phyloP scores from a whole-genome alignment of 2,329 filamentous ascomycete species.

The Sphaerulina musiva region DNA sequence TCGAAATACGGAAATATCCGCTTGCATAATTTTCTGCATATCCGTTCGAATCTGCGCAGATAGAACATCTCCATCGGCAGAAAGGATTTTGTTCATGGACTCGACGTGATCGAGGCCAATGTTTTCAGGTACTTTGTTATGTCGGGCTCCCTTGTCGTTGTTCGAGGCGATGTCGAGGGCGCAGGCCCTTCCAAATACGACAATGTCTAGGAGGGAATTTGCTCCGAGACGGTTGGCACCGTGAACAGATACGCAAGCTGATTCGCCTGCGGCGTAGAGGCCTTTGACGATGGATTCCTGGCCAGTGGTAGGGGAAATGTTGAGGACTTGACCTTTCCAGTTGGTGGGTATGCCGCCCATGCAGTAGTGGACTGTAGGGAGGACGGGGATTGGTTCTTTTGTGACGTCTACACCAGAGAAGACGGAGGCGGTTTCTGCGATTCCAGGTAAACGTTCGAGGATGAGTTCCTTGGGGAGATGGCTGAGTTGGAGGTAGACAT shows the following conservation, averaged over 20 bases:
- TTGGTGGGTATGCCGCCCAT: conserved; percentile 49
- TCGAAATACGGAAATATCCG: conserved; percentile 43
- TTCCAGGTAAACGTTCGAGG: conserved; percentile 44
- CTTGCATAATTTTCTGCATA: conserved; percentile 46
- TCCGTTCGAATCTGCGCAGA: conserved; percentile 36
- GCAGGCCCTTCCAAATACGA: conserved; percentile 46
- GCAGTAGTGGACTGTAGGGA: conserved; percentile 48
- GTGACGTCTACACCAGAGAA: conserved; percentile 48
- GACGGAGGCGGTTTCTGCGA: conserved; percentile 47
- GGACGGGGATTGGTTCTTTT: conserved; percentile 45
- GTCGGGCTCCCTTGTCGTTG: conserved; percentile 35
- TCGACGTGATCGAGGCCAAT: conserved; percentile 28
- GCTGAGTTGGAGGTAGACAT: conserved; percentile 44
- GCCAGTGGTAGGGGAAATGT: conserved; percentile 34
- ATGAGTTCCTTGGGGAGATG: conserved; percentile 45
- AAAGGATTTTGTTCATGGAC: conserved; percentile 36
- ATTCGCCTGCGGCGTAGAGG: conserved; percentile 45
- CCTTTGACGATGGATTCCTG: conserved; percentile 41
- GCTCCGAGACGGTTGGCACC: conserved; percentile 46
- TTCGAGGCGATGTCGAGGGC: conserved; percentile 39
- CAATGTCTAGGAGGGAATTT: conserved; percentile 46
- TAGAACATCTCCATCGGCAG: conserved; percentile 34
- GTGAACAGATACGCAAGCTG: conserved; percentile 46
- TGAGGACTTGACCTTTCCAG: conserved; percentile 44
- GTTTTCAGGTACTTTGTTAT: conserved; percentile 31